Evolutionary conservation across 1,284 basidiomycete species (phyloP), one percentile per base, ranked within the genome.

Genomic region (Marasmius fiardii): DNA sequence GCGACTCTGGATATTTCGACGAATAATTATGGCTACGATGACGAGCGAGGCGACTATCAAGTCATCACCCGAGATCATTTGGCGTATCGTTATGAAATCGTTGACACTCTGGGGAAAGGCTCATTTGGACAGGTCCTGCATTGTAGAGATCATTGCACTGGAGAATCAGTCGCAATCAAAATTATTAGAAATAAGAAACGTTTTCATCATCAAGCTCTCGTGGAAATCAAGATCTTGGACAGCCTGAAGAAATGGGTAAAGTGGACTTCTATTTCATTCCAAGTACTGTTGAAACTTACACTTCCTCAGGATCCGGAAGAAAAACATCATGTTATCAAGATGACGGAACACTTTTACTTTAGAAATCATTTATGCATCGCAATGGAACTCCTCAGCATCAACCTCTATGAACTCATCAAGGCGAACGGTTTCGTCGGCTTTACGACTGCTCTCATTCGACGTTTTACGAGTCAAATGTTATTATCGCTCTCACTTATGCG

Each of bases 181-280:
- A 97, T 99, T 63, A 99, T 99, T 64, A 86, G 97, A 37, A 99
- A 99, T 78, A 99, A 98, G 82, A 98, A 98, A 74, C 82, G 97
- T 44, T 99, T 99, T 80, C 96, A 99, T 70, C 93, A 98, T 65
- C 97, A 99, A 72, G 97, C 97, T 3, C 74, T 99, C 34, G 96
- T 99, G 20, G 97, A 99, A 75, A 97, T 99, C 72, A 98, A 98
- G 74, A 98, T 99, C 59, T 76, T 99, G 58, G 93, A 98, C 67
- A 98, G 93, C 68, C 78, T 99, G 64, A 85, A 91, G 48, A 94
- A 96, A 88, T 98, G 96, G 95, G 93, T 93, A 65, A 56, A 86
- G 37, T 12, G 10, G 34, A 14, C 31, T 34, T 41, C 20, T 24
- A 37, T 31, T 31, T 4, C 28, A 31, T 31, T 10, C 28, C 4